These are phyloP conservation scores for Fusarium sp. DNA, from an alignment of 2,329 filamentous ascomycete species.

Conservation along the genomic window DNA sequence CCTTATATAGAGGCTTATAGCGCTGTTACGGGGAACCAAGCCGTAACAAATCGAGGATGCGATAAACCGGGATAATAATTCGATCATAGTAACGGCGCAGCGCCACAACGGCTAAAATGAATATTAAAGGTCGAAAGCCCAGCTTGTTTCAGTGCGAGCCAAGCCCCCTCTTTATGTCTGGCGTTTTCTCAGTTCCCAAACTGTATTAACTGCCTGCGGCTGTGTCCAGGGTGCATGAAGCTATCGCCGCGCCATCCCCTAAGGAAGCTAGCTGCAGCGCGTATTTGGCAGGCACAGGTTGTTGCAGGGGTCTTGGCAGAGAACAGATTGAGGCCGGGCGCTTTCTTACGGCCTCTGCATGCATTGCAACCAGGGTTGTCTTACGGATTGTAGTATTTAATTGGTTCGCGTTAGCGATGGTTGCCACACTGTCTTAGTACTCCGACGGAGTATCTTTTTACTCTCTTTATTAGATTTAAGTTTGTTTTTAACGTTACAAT, in stretches of 20 bases:
- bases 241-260: not conserved
- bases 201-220: not conserved
- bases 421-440: not conserved
- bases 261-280: not conserved
- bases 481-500: not conserved
- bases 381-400: not conserved
- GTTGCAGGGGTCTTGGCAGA: not conserved
- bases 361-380: not conserved
- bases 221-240: not conserved
- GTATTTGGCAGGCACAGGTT: not conserved
- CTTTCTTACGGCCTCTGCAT: not conserved
- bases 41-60: too few relatives aligned
- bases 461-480: not conserved
- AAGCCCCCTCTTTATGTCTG: not conserved
- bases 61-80: conserved; percentile 10
- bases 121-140: not conserved
- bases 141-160: not conserved
- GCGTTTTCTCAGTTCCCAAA: not conserved
- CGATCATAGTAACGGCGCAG: conserved; percentile 14
- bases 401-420: not conserved
- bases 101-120: not conserved
- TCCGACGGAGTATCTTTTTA: not conserved
- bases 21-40: too few relatives aligned
- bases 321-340: not conserved
- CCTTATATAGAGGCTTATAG: too few relatives aligned